phyloP scores from a whole-genome alignment of 2,329 filamentous ascomycete genomes.

The Neonectria punicea region DNA sequence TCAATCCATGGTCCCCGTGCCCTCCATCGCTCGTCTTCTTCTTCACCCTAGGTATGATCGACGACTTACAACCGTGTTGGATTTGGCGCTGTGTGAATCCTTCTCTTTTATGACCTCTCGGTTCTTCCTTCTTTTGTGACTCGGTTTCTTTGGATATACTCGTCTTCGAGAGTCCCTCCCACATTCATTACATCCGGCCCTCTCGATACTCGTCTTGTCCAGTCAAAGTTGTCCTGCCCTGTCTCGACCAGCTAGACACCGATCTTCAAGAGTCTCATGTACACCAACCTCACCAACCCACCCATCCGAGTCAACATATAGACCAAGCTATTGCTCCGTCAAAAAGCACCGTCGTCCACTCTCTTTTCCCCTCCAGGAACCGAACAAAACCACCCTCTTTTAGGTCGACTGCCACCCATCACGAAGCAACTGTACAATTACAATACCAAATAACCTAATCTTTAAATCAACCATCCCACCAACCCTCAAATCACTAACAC shows the following conservation, averaged over 20 bases:
- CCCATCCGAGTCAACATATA: slow-evolving; percentile 45
- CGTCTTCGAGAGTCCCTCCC: slow-evolving; percentile 52
- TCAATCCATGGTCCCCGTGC: slow-evolving; percentile 58
- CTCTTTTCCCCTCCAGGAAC: slow-evolving; percentile 42
- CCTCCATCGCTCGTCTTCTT: slow-evolving; percentile 49
- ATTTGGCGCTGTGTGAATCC: slow-evolving; percentile 56
- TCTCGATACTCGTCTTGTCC: slow-evolving; percentile 37
- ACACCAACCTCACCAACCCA: slow-evolving; percentile 45
- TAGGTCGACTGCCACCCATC: slow-evolving; percentile 37
- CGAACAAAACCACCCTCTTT: slow-evolving; percentile 40
- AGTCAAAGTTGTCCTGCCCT: slow-evolving; percentile 27
- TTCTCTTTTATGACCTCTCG: slow-evolving; percentile 59
- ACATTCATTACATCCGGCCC: slow-evolving; percentile 52
- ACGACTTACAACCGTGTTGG: slow-evolving; percentile 53
- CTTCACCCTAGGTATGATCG: slow-evolving; percentile 57
- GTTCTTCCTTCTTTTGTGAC: slow-evolving; percentile 62
- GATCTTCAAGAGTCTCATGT: slow-evolving; percentile 42
- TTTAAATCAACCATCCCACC: slow-evolving; percentile 32
- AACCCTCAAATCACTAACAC: slow-evolving; percentile 27
- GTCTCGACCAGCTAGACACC: slow-evolving; percentile 23
- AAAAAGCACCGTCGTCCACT: slow-evolving; percentile 57
- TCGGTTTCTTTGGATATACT: slow-evolving; percentile 55
- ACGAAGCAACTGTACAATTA: slow-evolving; percentile 41
- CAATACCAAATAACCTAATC: slow-evolving; percentile 41
- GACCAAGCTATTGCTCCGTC: slow-evolving; percentile 46